Conservation (phyloP, 2,329 filamentous ascomycete species). For the Beauveria varroae region DNA sequence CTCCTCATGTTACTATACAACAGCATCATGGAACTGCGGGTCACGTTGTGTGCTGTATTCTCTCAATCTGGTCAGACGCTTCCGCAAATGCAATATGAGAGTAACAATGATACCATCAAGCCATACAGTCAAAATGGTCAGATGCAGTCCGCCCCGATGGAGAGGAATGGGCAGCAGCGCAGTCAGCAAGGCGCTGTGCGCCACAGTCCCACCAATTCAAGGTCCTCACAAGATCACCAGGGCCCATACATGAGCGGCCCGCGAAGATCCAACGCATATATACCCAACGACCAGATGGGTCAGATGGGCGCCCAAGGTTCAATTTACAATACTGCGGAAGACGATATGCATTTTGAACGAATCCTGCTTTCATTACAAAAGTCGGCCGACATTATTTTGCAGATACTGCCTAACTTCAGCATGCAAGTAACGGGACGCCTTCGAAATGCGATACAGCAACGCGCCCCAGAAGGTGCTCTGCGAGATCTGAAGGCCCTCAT, state of each 20-base stretch:
- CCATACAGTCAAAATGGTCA: constrained; percentile 38
- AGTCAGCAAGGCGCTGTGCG: constrained; percentile 30
- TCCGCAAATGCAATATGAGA: constrained; percentile 14
- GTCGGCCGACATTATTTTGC: constrained; percentile 66
- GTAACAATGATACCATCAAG: constrained; percentile 40
- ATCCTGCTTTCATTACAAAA: constrained; percentile 71
- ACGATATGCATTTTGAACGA: constrained; percentile 73
- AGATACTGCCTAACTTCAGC: constrained; percentile 62
- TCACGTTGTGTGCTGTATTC: constrained; percentile 36
- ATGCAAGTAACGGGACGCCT: constrained; percentile 58
- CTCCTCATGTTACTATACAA: constrained; percentile 58
- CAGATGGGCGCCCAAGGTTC: background rate
- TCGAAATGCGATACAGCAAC: constrained; percentile 53
- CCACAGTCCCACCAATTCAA: constrained; percentile 46
- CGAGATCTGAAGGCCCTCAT: constrained; percentile 65
- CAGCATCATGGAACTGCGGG: constrained; percentile 59
- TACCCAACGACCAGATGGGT: constrained; percentile 1
- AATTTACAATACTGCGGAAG: constrained; percentile 39
- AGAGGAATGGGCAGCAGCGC: constrained; percentile 14
- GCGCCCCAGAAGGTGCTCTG: constrained; percentile 51
- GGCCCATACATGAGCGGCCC: constrained; percentile 45
- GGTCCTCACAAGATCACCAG: constrained; percentile 18
- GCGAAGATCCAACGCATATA: constrained; percentile 24
- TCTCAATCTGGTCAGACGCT: constrained; percentile 17
- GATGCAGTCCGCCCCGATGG: constrained; percentile 25